A percentile compares a stretch with the other conserved stretches of the same genome.
These are phyloP conservation scores for Chrysoporthe deuterocubensis DNA, from an alignment of 2,329 filamentous ascomycete species.

Conservation along the genomic window DNA sequence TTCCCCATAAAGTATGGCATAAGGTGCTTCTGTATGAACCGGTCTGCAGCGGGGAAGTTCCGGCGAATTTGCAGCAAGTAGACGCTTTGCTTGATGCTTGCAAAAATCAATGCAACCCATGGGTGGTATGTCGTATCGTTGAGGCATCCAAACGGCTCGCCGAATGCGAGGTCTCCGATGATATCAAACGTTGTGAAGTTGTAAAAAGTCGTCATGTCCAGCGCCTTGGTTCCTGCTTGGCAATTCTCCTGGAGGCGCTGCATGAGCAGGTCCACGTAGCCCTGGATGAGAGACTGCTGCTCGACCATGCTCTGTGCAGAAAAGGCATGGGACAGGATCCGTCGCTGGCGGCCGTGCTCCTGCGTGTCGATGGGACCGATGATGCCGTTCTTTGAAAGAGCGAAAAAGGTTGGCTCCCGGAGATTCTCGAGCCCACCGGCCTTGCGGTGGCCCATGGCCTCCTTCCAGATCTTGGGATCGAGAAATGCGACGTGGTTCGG, in stretches of 20 bases:
- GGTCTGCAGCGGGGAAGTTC: not conserved
- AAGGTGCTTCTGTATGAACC: not conserved
- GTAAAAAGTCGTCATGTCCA: conserved; percentile 36
- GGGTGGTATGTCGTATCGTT: conserved; percentile 19
- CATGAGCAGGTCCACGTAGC: conserved; percentile 28
- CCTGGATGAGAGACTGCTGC: conserved; percentile 22
- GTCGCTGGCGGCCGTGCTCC: conserved; percentile 17
- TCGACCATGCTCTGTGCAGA: conserved; percentile 20
- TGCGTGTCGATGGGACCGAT: conserved; percentile 3
- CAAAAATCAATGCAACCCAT: conserved; percentile 15
- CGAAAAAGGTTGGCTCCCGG: conserved; percentile 15
- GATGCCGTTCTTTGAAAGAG: not conserved
- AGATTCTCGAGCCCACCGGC: conserved; percentile 16
- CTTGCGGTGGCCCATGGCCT: conserved; percentile 20
- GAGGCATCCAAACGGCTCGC: conserved; percentile 21
- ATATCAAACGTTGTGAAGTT: conserved; percentile 38
- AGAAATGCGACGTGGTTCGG: conserved; percentile 17
- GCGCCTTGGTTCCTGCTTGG: conserved; percentile 25
- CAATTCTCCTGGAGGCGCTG: conserved; percentile 35
- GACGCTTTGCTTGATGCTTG: conserved; percentile 6
- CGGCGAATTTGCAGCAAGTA: conserved; percentile 6
- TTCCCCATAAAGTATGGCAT: not conserved
- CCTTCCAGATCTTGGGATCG: conserved; percentile 19
- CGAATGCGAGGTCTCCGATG: conserved; percentile 30
- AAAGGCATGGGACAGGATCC: conserved; percentile 20